A percentile compares a stretch with the other conserved stretches of the same genome.
Conservation (phyloP, 345 rosid genomes). For the Eutrema heterophyllum region DNA sequence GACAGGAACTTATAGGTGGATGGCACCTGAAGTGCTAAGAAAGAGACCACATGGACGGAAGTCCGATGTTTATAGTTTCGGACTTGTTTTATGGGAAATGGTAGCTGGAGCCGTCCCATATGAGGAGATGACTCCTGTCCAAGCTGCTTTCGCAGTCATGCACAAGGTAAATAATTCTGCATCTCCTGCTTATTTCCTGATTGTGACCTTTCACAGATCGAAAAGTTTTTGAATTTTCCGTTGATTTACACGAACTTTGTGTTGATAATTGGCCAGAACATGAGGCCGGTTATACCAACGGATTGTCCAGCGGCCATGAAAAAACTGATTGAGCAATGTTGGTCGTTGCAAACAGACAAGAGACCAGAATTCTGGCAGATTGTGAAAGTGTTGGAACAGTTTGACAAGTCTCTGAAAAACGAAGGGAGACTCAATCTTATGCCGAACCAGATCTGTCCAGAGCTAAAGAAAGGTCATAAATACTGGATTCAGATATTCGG, state of each 20-base stretch:
- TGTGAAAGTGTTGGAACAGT: slow-evolving; percentile 71
- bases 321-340: slow-evolving; percentile 74
- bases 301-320: slow-evolving; percentile 56
- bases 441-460: slow-evolving; percentile 43
- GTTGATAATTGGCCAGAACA: slow-evolving; percentile 39
- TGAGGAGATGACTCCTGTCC: slow-evolving; percentile 68
- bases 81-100: slow-evolving; percentile 86
- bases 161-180: slow-evolving; percentile 45
- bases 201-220: not conserved
- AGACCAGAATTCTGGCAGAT: slow-evolving; percentile 86
- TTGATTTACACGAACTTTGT: not conserved
- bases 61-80: slow-evolving; percentile 78
- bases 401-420: slow-evolving; percentile 39
- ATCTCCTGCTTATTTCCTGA: not conserved
- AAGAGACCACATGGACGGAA: slow-evolving; percentile 55
- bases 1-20: slow-evolving; percentile 87
- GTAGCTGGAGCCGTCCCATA: slow-evolving; percentile 74
- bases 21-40: slow-evolving; percentile 89
- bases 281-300: slow-evolving; percentile 56
- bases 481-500: slow-evolving; percentile 64
- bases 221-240: not conserved
- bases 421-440: slow-evolving; percentile 51
- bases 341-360: slow-evolving; percentile 66
- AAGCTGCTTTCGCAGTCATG: slow-evolving; percentile 84
- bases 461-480: slow-evolving; percentile 55